Evolutionary conservation across 2,329 filamentous ascomycete species (phyloP).

Genomic region (Monascus ruber): DNA sequence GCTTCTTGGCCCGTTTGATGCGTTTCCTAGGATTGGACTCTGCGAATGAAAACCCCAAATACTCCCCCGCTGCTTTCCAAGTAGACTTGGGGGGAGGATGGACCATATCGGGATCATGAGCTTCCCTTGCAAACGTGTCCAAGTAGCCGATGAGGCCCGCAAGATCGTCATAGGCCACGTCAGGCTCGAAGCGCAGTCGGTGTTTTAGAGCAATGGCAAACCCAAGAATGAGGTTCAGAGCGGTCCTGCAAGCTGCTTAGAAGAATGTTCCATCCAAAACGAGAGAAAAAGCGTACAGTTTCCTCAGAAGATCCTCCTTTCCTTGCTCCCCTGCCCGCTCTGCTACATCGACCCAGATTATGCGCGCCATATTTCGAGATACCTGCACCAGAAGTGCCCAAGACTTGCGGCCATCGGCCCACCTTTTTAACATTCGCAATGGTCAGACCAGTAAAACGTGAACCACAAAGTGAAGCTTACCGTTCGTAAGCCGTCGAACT

Average conservation of each 20-base stretch:
- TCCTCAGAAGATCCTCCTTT: conserved; percentile 58
- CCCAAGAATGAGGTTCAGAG: conserved; percentile 66
- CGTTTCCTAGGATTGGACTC: conserved; percentile 66
- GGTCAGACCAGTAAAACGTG: not conserved
- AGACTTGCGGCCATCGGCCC: conserved; percentile 52
- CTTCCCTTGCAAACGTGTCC: conserved; percentile 59
- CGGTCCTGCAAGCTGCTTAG: conserved; percentile 35
- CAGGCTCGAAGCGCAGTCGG: conserved; percentile 72
- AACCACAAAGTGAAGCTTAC: conserved; percentile 11
- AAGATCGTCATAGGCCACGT: conserved; percentile 64
- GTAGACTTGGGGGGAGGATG: conserved; percentile 35
- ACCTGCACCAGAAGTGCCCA: conserved; percentile 49
- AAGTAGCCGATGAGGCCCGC: conserved; percentile 58
- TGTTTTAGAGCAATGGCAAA: conserved; percentile 73
- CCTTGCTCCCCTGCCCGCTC: conserved; percentile 48
- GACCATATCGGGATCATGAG: conserved; percentile 33
- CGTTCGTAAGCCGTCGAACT: conserved; percentile 68
- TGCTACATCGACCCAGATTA: conserved; percentile 68
- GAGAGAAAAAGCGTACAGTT: conserved; percentile 38
- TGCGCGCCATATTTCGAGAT: conserved; percentile 49
- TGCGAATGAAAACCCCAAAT: conserved; percentile 65
- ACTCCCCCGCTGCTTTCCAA: conserved; percentile 58
- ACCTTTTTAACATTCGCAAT: conserved; percentile 19
- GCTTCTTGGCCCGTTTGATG: conserved; percentile 60
- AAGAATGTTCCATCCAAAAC: not conserved